phyloP scores from a whole-genome alignment of 192 early-diverging fungal species.

The Dissophora globulifera region DNA sequence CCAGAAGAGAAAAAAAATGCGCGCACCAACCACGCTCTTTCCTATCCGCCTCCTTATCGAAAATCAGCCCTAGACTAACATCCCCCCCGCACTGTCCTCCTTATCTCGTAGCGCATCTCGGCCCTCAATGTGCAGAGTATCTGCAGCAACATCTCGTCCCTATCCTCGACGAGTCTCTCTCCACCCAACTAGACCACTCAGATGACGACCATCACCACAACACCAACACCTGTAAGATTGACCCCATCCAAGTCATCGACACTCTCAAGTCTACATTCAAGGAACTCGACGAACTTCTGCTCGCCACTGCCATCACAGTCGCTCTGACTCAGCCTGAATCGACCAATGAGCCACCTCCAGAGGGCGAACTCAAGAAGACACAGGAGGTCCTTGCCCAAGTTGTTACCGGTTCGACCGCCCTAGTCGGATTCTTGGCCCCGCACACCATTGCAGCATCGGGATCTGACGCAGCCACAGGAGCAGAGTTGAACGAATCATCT shows the following conservation, averaged over 20 bases:
- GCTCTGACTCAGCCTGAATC: conserved; percentile 31
- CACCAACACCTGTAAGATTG: conserved; percentile 34
- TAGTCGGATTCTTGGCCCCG: conserved; percentile 40
- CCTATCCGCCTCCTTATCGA: no score
- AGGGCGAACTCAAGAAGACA: conserved; percentile 30
- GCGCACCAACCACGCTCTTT: not conserved
- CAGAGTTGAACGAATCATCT: not conserved
- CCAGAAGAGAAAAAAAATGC: no score
- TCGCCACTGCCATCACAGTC: conserved; percentile 46
- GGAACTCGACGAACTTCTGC: conserved; percentile 42
- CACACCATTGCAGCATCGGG: conserved; percentile 9
- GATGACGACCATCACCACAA: conserved; percentile 29
- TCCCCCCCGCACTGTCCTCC: not conserved
- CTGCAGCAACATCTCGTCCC: conserved; percentile 45
- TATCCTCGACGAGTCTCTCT: conserved; percentile 45
- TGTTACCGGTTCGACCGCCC: conserved; percentile 41
- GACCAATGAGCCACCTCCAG: conserved; percentile 1
- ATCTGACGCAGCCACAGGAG: not conserved
- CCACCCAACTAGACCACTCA: conserved; percentile 39
- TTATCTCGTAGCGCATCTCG: conserved; percentile 33
- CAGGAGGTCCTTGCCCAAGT: conserved; percentile 35
- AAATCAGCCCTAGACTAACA: not conserved
- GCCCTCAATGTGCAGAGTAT: conserved; percentile 51
- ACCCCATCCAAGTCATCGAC: conserved; percentile 47
- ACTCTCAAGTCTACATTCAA: conserved; percentile 48